phyloP scores from a whole-genome alignment of 169 alveolate species.

The Toxoplasma gondii region DNA sequence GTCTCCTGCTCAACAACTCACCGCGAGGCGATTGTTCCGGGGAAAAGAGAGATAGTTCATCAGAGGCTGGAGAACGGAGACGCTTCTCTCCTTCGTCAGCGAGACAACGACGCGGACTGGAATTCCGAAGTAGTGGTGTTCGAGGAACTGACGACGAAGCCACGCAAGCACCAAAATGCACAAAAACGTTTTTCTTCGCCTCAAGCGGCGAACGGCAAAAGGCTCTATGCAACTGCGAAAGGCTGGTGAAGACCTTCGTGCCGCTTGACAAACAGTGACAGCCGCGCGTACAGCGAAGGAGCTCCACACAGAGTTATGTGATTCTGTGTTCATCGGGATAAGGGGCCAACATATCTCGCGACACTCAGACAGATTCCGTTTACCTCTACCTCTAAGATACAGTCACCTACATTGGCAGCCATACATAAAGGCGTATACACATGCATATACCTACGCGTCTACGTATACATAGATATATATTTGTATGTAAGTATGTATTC shows the following conservation, averaged over 20 bases:
- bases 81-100: conserved; percentile 24
- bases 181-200: background rate
- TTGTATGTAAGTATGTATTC: too few species aligned
- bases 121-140: conserved; percentile 42
- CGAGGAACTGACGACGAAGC: conserved; percentile 24
- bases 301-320: too few species aligned
- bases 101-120: conserved; percentile 22
- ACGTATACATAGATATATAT: too few species aligned
- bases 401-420: too few species aligned
- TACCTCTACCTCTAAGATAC: too few species aligned
- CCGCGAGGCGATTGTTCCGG: conserved; percentile 45
- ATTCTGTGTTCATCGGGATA: too few species aligned
- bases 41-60: conserved; percentile 45
- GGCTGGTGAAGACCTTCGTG: too few species aligned
- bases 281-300: too few species aligned
- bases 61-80: conserved; percentile 23
- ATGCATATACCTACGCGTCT: background rate
- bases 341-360: too few species aligned
- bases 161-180: background rate
- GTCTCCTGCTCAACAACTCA: background rate
- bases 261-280: too few species aligned
- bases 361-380: too few species aligned
- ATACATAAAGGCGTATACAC: too few species aligned
- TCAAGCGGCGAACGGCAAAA: background rate
- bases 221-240: background rate